Base-by-base conservation (phyloP, 1,284 basidiomycete species). In the Cutaneotrichosporon spelunceum region DNA sequence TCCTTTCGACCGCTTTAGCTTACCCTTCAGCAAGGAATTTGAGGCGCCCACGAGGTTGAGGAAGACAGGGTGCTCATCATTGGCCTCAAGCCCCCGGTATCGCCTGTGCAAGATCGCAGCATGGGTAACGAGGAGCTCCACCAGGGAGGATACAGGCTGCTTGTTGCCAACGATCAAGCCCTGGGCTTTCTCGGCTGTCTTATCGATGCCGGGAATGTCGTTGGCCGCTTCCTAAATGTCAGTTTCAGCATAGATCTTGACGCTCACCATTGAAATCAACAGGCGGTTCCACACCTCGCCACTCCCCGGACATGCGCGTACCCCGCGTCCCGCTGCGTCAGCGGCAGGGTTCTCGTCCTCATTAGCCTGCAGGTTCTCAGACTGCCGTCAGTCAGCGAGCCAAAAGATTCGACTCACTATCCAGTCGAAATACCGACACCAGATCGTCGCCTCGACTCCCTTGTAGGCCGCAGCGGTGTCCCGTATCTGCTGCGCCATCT, bases 291-390 rank as follows among this genome's bases (percentile, higher is more conserved):
- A 80, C 1, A 77, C 45, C 8, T 68, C 62, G 2, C 72, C 74
- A 36, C 64, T 69, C 1, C 64, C 61, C 2, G 78, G 75, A 54
- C 77, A 78, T 11, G 74, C 77, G 47, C 74, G 60, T 5, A 66
- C 64, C 2, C 71, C 72, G 6, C 71, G 65, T 4, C 36, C 23
- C 2, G 56, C 29, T 0, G 60, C n/a, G n/a, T 48, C 54, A 9
- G 88, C 78, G n/a, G 88, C 79, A 62, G 88, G 84, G 50, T 90
- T 88, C 1, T 89, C 84, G 30, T 79, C 75, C 10, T 53, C 55
- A 11, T 27, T 39, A 10, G 30, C 33, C 30, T 57, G 48, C 5
- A 29, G 29, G 30, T 61, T 61, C n/a, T 50, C 60, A 13, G 54
- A 48, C 56, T 57, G 47, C 4, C 14, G 45, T 57, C 45, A 57